phyloP scores from a whole-genome alignment of 1,139 yeast genomes.

The Suzukiozyma palmioleophila region DNA sequence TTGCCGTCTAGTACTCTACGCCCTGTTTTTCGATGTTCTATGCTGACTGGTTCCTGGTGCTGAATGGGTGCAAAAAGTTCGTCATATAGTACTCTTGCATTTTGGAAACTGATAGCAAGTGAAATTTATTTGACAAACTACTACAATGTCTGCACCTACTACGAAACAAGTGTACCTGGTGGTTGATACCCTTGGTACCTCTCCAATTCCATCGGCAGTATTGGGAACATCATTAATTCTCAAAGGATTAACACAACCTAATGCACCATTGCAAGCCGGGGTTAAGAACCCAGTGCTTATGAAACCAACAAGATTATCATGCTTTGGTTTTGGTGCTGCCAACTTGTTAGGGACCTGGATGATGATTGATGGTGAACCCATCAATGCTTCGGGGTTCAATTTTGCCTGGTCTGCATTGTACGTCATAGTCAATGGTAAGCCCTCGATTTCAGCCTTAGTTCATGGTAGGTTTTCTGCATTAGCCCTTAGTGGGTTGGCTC shows the following conservation, averaged over 20 bases:
- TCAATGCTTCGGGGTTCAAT: conserved; percentile 83
- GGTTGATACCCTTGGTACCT: conserved; percentile 9
- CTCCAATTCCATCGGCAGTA: conserved; percentile 12
- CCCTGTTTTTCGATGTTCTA: too few species aligned
- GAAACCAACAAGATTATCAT: conserved; percentile 35
- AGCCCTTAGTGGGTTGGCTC: conserved; percentile 53
- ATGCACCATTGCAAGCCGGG: conserved; percentile 6
- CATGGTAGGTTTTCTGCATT: conserved; percentile 54
- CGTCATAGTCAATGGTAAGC: conserved; percentile 66
- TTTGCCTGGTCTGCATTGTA: conserved; percentile 87
- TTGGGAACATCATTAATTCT: conserved; percentile 10
- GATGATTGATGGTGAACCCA: conserved; percentile 73
- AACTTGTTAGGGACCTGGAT: conserved; percentile 78
- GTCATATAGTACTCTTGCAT: too few species aligned
- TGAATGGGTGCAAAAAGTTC: too few species aligned
- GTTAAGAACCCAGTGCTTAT: conserved; percentile 15
- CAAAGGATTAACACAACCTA: conserved; percentile 7
- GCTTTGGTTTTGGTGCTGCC: conserved; percentile 60
- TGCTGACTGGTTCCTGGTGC: too few species aligned
- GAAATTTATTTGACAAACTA: too few species aligned
- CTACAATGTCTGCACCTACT: too few species aligned
- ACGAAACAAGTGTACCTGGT: conserved; percentile 1
- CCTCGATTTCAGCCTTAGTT: conserved; percentile 43
- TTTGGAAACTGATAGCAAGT: too few species aligned
- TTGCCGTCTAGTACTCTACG: too few species aligned